Evolutionary conservation across 2,329 filamentous ascomycete species (phyloP).

Genomic region (Pseudogymnoascus pannorum): DNA sequence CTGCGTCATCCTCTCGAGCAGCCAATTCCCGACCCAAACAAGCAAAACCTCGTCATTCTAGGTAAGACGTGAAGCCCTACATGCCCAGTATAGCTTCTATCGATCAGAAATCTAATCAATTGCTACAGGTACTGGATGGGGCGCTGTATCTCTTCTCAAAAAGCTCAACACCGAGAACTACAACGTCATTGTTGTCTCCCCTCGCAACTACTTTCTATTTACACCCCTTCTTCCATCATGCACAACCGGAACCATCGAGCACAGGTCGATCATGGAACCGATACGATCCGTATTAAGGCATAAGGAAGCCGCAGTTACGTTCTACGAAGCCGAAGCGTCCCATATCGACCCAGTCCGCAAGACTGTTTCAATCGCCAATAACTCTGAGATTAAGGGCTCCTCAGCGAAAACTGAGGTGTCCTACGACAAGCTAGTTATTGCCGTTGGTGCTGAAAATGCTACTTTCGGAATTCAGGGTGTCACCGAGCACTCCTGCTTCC

Average conservation of each 20-base stretch:
- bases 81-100: neutral
- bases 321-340: conserved; percentile 95
- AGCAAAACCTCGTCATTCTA: conserved; percentile 95
- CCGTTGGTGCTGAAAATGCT: conserved; percentile 95
- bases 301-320: conserved; percentile 89
- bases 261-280: conserved; percentile 99
- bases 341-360: conserved; percentile 91
- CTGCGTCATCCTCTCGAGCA: conserved; percentile 78
- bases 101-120: conserved; percentile 15
- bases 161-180: conserved; percentile 99
- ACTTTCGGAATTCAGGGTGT: conserved; percentile 98
- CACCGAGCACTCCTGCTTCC: conserved; percentile 88
- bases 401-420: conserved; percentile 78
- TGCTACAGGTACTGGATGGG: conserved; percentile 82
- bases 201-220: conserved; percentile 99
- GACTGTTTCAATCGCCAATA: conserved; percentile 82
- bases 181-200: conserved; percentile 96
- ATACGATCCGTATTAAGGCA: conserved; percentile 91
- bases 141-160: conserved; percentile 90
- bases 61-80: conserved; percentile 48
- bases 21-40: conserved; percentile 68
- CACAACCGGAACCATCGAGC: conserved; percentile 94
- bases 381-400: conserved; percentile 84
- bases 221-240: conserved; percentile 95
- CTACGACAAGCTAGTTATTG: conserved; percentile 97